Evolutionary conservation across 2,329 filamentous ascomycete species (phyloP).

Genomic region (Beauveria sp.): DNA sequence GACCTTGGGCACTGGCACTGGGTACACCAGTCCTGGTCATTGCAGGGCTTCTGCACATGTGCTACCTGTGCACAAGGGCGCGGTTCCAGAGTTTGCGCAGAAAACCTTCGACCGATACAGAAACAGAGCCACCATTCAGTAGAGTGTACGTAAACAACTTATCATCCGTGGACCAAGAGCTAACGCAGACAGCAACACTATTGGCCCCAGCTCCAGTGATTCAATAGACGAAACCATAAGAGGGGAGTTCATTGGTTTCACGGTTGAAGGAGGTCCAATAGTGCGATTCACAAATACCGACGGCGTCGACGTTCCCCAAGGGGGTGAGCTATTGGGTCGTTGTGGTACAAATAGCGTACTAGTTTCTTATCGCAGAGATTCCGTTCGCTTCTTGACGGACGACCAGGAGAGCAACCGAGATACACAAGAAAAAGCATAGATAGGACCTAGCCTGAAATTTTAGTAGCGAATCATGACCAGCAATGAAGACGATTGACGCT

Average conservation of each 20-base stretch:
- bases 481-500: no score
- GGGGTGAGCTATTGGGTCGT: constrained; percentile 30
- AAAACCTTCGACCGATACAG: constrained; percentile 19
- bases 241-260: constrained; percentile 36
- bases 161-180: constrained; percentile 10
- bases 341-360: constrained; percentile 28
- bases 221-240: constrained; percentile 25
- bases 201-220: constrained; percentile 26
- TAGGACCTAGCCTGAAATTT: neutral
- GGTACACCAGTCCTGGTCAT: constrained; percentile 54
- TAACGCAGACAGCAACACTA: constrained; percentile 26
- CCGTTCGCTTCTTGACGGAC: constrained; percentile 25
- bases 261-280: constrained; percentile 38
- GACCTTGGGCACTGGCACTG: constrained; percentile 50
- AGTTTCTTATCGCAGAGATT: constrained; percentile 30
- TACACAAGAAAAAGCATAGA: neutral
- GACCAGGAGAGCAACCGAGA: neutral
- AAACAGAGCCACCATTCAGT: constrained; percentile 31
- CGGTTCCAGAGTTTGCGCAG: constrained; percentile 26
- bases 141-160: constrained; percentile 30
- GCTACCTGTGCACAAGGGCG: constrained; percentile 33
- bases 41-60: constrained; percentile 43
- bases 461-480: no score
- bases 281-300: constrained; percentile 33
- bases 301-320: constrained; percentile 22